phyloP scores from a whole-genome alignment of 768 basidiomycete genomes.

The Termitomyces sp. region DNA sequence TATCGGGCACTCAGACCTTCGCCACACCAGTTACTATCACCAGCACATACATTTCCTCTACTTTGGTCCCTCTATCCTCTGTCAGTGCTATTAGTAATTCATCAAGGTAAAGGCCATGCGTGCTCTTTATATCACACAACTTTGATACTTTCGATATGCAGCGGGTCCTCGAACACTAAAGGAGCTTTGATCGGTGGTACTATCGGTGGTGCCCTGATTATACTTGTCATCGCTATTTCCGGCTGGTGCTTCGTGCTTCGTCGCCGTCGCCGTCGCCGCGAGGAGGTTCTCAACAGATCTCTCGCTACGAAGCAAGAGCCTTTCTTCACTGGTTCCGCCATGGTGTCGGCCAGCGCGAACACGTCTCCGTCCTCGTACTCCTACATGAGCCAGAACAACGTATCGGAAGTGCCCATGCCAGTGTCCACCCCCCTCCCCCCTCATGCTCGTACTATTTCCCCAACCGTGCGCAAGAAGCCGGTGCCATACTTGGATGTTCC shows the following conservation, averaged over 20 bases:
- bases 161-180: slow-evolving; percentile 5
- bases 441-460: not conserved
- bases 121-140: too few relatives aligned
- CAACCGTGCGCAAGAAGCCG: slow-evolving; percentile 11
- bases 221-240: slow-evolving; percentile 12
- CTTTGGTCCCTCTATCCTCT: slow-evolving; percentile 8
- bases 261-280: slow-evolving; percentile 10
- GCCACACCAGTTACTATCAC: not conserved
- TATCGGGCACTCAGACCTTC: too few relatives aligned
- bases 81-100: not conserved
- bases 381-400: not conserved
- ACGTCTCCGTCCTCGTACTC: not conserved
- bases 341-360: not conserved
- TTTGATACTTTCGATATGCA: not conserved
- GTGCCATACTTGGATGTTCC: slow-evolving; percentile 13
- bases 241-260: slow-evolving; percentile 13
- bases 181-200: slow-evolving; percentile 15
- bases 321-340: slow-evolving; percentile 1
- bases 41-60: not conserved
- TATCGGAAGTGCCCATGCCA: not conserved
- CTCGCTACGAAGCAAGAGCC: slow-evolving; percentile 6
- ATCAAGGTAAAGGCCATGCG: slow-evolving; percentile 5
- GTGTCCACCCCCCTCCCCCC: not conserved
- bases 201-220: slow-evolving; percentile 13
- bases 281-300: slow-evolving; percentile 8